Evolutionary conservation across 2,329 filamentous ascomycete species (phyloP), one percentile per base, ranked within the genome.

Genomic region (Botrytis medusae): DNA sequence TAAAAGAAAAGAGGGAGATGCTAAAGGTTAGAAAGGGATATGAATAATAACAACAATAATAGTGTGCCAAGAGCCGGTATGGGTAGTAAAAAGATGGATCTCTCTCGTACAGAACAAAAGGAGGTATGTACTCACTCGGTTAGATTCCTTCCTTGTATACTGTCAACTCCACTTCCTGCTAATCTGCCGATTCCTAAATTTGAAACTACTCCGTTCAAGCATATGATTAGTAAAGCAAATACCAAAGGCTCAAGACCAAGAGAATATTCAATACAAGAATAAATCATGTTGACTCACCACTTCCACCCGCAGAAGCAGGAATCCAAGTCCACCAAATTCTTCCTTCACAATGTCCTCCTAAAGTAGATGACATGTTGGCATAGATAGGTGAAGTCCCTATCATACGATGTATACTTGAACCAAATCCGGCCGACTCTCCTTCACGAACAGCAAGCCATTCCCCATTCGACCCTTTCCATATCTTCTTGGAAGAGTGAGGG

Each of bases 291-390:
- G 40, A 57, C 51, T 57, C 51, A 57, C 51, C 51, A 57, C 51
- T 57, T 57, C 51, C 51, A 57, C 51, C 51, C 29, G 51, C 51
- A 57, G 51, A 57, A 57, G 51, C n/a, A 57, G 51, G 51, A 57
- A 57, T 29, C 51, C 51, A 57, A 57, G 29, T 22, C 51, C 51
- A 57, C 51, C 51, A 57, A 57, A 57, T n/a, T 29, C 51, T 57
- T 57, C 51, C 51, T 57, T 57, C 51, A 29, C 51, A 57, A 16
- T 57, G 51, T 57, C 29, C 51, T 57, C 46, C 46, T 9, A 51
- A 4, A 25, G 46, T 51, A 9, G 20, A 9, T 51, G 20, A 9
- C 20, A 9, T 25, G 25, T 8, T 25, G 46, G 20, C 25, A 51
- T 22, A 25, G 9, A 16, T 25, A 48, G 44, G 44, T 7, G 20